Conservation (phyloP, 2,329 filamentous ascomycete species). For the Colletotrichum destructivum region DNA sequence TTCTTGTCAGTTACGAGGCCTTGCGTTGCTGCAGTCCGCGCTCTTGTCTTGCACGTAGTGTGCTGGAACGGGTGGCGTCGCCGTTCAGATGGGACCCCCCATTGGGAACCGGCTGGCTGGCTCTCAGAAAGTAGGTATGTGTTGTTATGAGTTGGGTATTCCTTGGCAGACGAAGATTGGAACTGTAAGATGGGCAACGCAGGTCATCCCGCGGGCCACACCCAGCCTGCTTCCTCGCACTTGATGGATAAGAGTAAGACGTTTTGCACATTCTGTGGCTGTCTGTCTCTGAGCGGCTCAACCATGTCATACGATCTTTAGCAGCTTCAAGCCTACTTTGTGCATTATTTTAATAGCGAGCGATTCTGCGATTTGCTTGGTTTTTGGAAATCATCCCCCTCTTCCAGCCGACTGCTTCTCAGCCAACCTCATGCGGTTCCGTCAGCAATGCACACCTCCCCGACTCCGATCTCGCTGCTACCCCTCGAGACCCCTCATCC, state of each 20-base stretch:
- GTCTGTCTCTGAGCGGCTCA: not conserved
- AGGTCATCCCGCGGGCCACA: constrained; percentile 3
- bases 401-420: not conserved
- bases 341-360: not conserved
- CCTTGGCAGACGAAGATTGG: constrained; percentile 21
- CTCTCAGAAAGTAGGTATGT: not conserved
- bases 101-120: not conserved
- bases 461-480: constrained; percentile 30
- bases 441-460: constrained; percentile 35
- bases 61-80: constrained; percentile 14
- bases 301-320: not conserved
- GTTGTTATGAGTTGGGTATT: constrained; percentile 14
- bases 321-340: too few species aligned
- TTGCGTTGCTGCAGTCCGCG: not conserved
- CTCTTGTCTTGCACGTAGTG: not conserved
- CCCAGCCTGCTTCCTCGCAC: constrained; percentile 22
- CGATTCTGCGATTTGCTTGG: not conserved
- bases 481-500: constrained; percentile 16
- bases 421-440: constrained; percentile 21
- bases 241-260: constrained; percentile 20
- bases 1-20: not conserved
- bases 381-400: too few species aligned
- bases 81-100: constrained; percentile 1
- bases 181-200: constrained; percentile 14
- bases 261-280: constrained; percentile 28